Evolutionary conservation across 2,329 filamentous ascomycete species (phyloP).

Genomic region (Fonsecaea erecta): DNA sequence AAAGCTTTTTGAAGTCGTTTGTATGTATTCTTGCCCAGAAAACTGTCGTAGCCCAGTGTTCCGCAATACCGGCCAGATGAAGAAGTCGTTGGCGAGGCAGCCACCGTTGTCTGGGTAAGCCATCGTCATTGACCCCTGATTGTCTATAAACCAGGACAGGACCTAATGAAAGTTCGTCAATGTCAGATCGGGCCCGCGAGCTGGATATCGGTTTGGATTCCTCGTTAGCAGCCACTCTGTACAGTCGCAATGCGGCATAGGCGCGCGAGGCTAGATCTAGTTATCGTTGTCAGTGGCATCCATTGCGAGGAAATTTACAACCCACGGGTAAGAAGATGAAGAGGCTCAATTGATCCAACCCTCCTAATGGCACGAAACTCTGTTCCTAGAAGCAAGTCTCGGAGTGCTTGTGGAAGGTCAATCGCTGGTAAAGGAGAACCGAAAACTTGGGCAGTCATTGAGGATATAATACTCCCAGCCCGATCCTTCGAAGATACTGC

Average conservation of each 20-base stretch:
- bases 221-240: neutral
- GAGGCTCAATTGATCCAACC: constrained; percentile 3
- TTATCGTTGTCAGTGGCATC: constrained; percentile 3
- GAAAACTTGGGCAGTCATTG: constrained; percentile 11
- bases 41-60: neutral
- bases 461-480: constrained; percentile 10
- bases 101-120: neutral
- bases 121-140: neutral
- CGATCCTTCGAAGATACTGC: neutral
- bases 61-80: neutral
- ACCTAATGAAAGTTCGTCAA: constrained; percentile 5
- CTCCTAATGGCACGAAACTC: neutral
- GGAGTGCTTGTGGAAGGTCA: constrained; percentile 11
- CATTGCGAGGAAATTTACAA: neutral
- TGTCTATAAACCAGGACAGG: constrained; percentile 19
- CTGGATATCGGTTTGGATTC: neutral
- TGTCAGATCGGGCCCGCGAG: neutral
- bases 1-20: constrained; percentile 6
- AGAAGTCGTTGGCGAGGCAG: neutral
- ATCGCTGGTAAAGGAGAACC: constrained; percentile 13
- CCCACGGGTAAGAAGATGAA: constrained; percentile 24
- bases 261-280: constrained; percentile 27
- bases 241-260: constrained; percentile 22
- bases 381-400: constrained; percentile 7
- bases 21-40: constrained; percentile 1